Percentiles rank a stretch among this genome's conserved stretches.
Evolutionary conservation across 1,284 basidiomycete genomes (phyloP).

Genomic region (Heimioporus retisporus): DNA sequence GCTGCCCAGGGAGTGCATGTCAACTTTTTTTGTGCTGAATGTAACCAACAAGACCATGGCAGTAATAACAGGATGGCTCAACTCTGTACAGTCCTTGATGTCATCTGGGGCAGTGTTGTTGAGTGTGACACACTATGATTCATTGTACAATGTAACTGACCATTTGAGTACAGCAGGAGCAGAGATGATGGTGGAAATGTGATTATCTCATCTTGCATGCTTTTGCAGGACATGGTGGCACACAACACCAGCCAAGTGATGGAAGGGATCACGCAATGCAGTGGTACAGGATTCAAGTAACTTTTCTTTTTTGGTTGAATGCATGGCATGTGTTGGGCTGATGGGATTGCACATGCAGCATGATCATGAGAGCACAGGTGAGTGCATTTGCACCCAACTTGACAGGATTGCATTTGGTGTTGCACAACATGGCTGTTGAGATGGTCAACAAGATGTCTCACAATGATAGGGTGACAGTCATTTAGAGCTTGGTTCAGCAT

Average conservation of each 20-base stretch:
- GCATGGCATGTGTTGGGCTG: too few relatives aligned
- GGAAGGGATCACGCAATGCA: slow-evolving; percentile 3
- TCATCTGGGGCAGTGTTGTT: too few relatives aligned
- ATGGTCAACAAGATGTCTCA: slow-evolving; percentile 37
- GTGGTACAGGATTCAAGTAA: slow-evolving; percentile 6
- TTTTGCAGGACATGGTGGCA: slow-evolving; percentile 46
- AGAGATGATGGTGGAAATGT: slow-evolving; percentile 27
- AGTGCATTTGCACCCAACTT: slow-evolving; percentile 46
- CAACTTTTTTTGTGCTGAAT: slow-evolving; percentile 45
- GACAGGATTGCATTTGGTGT: slow-evolving; percentile 14
- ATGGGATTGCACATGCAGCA: slow-evolving; percentile 19
- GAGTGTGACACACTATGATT: slow-evolving; percentile 16
- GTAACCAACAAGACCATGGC: slow-evolving; percentile 44
- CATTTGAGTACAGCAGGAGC: slow-evolving; percentile 12
- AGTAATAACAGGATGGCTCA: slow-evolving; percentile 44
- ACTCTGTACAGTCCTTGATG: slow-evolving; percentile 1
- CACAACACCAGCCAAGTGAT: slow-evolving; percentile 13
- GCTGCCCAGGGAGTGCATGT: slow-evolving; percentile 24
- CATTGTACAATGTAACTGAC: slow-evolving; percentile 42
- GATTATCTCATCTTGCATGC: slow-evolving; percentile 49
- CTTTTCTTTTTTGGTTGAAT: too few relatives aligned
- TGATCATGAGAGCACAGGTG: slow-evolving; percentile 52
- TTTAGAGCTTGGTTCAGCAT: slow-evolving; percentile 37
- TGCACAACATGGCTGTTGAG: slow-evolving; percentile 49
- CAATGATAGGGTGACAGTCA: slow-evolving; percentile 42